Evolutionary conservation across 345 rosid genomes (phyloP).

Genomic region (Nasturtium officinale): DNA sequence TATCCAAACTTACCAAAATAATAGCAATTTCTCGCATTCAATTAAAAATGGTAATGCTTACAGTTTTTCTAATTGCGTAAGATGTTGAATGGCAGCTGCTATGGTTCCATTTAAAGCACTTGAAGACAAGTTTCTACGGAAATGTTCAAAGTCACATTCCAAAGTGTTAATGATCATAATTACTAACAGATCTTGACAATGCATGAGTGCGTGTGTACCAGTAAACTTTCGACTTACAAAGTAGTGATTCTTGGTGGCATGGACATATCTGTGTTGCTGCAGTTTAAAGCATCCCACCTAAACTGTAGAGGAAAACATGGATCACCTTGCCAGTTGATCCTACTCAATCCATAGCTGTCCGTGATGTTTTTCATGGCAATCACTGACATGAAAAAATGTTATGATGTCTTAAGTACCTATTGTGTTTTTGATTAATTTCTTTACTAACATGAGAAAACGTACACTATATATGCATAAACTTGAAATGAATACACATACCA

Average conservation of each 20-base stretch:
- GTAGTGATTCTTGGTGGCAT: constrained; percentile 32
- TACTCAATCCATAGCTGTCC: constrained; percentile 22
- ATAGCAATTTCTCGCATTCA: not conserved
- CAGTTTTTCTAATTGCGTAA: constrained; percentile 42
- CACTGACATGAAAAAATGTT: constrained; percentile 14
- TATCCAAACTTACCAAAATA: no score
- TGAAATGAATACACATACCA: constrained; percentile 23
- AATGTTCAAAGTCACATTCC: not conserved
- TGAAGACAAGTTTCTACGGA: constrained; percentile 46
- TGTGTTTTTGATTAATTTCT: not conserved
- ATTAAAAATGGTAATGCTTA: constrained; percentile 34
- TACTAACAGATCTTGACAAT: not conserved
- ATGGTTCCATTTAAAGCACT: constrained; percentile 47
- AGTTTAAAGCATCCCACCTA: constrained; percentile 31
- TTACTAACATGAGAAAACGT: not conserved
- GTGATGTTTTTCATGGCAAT: not conserved
- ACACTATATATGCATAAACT: not conserved
- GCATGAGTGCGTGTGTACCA: not conserved
- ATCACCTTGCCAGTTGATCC: constrained; percentile 40
- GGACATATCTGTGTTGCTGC: not conserved
- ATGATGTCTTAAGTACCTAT: constrained; percentile 9
- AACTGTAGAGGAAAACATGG: constrained; percentile 28
- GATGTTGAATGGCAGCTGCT: constrained; percentile 39
- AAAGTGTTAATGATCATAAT: not conserved
- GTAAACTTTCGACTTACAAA: constrained; percentile 30